A percentile compares a stretch with the other conserved stretches of the same genome.
phyloP scores from a whole-genome alignment of 371 early-diverging fungal species.

The Coemansia sp. region DNA sequence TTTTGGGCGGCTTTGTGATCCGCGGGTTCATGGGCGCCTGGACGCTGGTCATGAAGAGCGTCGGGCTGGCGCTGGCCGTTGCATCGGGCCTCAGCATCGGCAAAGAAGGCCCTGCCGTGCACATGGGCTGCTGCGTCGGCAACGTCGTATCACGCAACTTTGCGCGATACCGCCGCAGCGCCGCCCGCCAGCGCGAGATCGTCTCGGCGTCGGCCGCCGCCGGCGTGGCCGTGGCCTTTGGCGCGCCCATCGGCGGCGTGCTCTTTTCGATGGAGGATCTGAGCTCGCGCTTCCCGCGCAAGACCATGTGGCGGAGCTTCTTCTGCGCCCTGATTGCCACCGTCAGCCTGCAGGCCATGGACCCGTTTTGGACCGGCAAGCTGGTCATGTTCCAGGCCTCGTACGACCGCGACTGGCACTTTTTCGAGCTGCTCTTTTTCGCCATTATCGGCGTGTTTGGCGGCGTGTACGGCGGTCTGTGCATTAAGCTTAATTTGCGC shows the following conservation, averaged over 20 bases:
- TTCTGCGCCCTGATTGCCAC: conserved; percentile 93
- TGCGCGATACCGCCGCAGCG: conserved; percentile 63
- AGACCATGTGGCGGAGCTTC: conserved; percentile 94
- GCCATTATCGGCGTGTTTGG: conserved; percentile 85
- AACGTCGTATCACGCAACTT: conserved; percentile 82
- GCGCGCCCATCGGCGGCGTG: conserved; percentile 95
- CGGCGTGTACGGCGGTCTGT: conserved; percentile 43
- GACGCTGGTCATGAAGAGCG: conserved; percentile 70
- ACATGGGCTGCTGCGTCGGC: conserved; percentile 89
- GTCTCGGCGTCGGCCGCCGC: conserved; percentile 92
- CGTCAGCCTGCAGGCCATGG: conserved; percentile 84
- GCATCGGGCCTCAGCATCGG: conserved; percentile 90
- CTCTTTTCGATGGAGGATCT: conserved; percentile 94
- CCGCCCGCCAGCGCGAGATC: conserved; percentile 85
- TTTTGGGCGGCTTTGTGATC: conserved; percentile 83
- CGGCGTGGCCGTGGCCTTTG: conserved; percentile 94
- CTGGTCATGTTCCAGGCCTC: conserved; percentile 92
- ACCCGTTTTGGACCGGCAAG: conserved; percentile 93
- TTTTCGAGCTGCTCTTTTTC: conserved; percentile 84
- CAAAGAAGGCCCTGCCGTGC: conserved; percentile 95
- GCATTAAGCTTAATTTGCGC: conserved; percentile 36
- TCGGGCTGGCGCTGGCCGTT: conserved; percentile 72
- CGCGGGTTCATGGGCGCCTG: conserved; percentile 69
- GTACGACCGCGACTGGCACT: conserved; percentile 86
- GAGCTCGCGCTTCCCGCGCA: conserved; percentile 87